These are phyloP conservation scores for Lyophyllum semitale DNA, from an alignment of 768 basidiomycete species.

Conservation along the genomic window DNA sequence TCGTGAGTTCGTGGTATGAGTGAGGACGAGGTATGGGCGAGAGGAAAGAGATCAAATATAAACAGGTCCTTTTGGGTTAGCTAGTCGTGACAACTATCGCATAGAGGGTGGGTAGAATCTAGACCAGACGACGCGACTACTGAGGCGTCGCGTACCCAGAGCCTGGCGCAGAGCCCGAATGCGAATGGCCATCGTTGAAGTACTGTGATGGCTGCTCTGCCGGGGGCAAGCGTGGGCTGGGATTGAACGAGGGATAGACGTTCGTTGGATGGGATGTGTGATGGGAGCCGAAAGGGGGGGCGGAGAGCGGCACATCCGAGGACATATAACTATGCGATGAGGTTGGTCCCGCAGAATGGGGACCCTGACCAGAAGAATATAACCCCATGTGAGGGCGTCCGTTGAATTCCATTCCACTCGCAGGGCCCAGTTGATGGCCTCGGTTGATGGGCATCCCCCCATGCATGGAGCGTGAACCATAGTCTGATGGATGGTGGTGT, in stretches of 20 bases:
- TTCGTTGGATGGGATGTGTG: slow-evolving; percentile 29
- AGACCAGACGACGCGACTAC: slow-evolving; percentile 12
- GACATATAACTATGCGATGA: slow-evolving; percentile 31
- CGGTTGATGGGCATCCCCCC: slow-evolving; percentile 41
- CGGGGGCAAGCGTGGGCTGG: slow-evolving; percentile 37
- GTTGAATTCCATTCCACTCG: slow-evolving; percentile 39
- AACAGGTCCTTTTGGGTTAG: slow-evolving; percentile 8
- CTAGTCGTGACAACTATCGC: background rate
- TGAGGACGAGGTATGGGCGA: slow-evolving; percentile 1
- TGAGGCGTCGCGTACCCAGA: slow-evolving; percentile 51
- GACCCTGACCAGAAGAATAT: slow-evolving; percentile 38
- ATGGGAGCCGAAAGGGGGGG: slow-evolving; percentile 45
- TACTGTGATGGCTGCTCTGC: slow-evolving; percentile 30
- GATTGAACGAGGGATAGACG: slow-evolving; percentile 37
- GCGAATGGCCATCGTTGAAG: slow-evolving; percentile 38
- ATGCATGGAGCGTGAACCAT: slow-evolving; percentile 48
- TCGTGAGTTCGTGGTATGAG: slow-evolving; percentile 1
- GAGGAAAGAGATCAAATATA: background rate
- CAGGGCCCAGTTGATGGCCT: slow-evolving; percentile 33
- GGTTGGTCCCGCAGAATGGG: slow-evolving; percentile 42
- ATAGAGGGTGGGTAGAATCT: background rate
- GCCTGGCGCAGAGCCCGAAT: slow-evolving; percentile 43
- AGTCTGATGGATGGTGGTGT: slow-evolving; percentile 45
- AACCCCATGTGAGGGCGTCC: slow-evolving; percentile 37
- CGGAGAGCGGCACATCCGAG: slow-evolving; percentile 52